These are phyloP conservation scores for Cucumis cinereus DNA, from an alignment of 306 rosid genomes.

Conservation along the genomic window DNA sequence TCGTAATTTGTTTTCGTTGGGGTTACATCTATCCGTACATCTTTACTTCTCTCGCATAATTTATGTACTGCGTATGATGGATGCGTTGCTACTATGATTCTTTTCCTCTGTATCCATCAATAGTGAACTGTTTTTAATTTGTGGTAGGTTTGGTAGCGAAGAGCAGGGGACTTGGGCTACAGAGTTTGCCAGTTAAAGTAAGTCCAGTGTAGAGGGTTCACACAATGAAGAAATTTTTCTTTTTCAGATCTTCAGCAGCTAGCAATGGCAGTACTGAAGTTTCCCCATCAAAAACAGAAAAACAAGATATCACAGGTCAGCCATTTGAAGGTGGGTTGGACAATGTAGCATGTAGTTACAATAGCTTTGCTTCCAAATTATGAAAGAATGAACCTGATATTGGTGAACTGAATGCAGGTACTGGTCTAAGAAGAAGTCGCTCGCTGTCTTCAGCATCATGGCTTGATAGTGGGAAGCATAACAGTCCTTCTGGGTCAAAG, in stretches of 20 bases:
- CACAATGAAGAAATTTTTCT: conserved; percentile 76
- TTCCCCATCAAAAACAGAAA: conserved; percentile 37
- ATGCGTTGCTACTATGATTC: neutral
- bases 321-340: conserved; percentile 30
- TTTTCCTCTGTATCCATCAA: neutral
- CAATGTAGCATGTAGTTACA: conserved; percentile 25
- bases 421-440: conserved; percentile 74
- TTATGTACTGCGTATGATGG: neutral
- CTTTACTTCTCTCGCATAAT: neutral
- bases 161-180: conserved; percentile 6
- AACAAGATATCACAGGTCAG: conserved; percentile 37
- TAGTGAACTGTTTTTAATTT: neutral
- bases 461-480: conserved; percentile 26
- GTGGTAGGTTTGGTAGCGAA: conserved; percentile 10
- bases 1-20: neutral
- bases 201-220: conserved; percentile 13
- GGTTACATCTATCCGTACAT: neutral
- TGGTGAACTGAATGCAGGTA: conserved; percentile 30
- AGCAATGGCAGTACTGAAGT: conserved; percentile 39
- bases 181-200: conserved; percentile 22
- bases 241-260: conserved; percentile 62
- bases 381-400: conserved; percentile 33
- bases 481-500: conserved; percentile 23
- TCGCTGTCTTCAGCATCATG: conserved; percentile 69
- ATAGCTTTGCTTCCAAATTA: conserved; percentile 38